Evolutionary conservation across 108 stramenopile species (phyloP), one percentile per base, ranked within the genome.

Genomic region (Pseudonitzschia multistriata): DNA sequence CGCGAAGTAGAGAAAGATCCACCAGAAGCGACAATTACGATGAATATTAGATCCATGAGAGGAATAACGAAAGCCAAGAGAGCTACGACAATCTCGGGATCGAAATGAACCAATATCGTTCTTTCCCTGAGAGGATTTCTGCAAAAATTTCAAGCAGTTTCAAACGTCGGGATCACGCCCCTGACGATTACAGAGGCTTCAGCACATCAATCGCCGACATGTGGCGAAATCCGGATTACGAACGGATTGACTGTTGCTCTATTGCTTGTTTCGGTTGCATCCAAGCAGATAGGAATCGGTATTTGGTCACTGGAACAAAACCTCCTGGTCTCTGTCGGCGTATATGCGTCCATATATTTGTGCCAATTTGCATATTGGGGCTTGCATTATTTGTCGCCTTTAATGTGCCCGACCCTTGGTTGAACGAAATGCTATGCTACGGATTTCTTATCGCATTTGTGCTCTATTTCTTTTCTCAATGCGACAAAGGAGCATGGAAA

Each of bases 281-380:
- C 1, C 89, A 90, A 70, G 67, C 68, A 30, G 92, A 93, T 63
- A 75, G 88, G n/a, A 82, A 89, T 50, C 86, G 89, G 0, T 93
- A 85, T 54, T 53, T 90, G 5, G 57, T 89, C 53, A 83, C 77
- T 15, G 84, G 86, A 28, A 67, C 67, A 11, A 73, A 65, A 48
- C 92, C 89, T 13, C 88, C 92, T 0, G 67, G 80, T 2, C 66
- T 76, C 13, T 73, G 65, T 45, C 74, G 79, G 49, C 88, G 88
- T 21, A 36, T 87, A 37, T 74, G 55, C 40, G 49, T 77, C 8
- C 88, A 91, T 49, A 29, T 89, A 17, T 15, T 85, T 17, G 62
- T 83, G 21, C 92, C 92, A 11, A 39, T 79, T 3, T 30, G 49
- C 40, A 49, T 91, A 0, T 86, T 94, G 60, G 49, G 76, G n/a